phyloP scores from a whole-genome alignment of 2,329 filamentous ascomycete species.

The Curvularia spicifera region DNA sequence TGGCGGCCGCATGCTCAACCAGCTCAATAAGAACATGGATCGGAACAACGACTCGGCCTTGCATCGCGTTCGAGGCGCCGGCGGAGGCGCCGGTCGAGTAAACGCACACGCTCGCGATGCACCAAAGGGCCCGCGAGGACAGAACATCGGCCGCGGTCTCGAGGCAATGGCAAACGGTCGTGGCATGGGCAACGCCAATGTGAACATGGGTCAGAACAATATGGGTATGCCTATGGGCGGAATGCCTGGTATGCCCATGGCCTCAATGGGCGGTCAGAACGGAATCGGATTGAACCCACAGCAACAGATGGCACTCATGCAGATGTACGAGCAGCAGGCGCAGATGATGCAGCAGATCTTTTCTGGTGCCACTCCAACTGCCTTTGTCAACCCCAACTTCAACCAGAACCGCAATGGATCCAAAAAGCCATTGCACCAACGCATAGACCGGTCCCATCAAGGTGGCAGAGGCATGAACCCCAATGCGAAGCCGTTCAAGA shows the following conservation, averaged over 20 bases:
- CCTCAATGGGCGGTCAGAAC: conserved; percentile 47
- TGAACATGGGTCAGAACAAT: conserved; percentile 42
- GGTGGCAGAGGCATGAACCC: conserved; percentile 56
- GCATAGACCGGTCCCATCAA: conserved; percentile 58
- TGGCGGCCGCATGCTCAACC: conserved; percentile 78
- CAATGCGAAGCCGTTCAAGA: conserved; percentile 58
- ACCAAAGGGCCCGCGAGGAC: conserved; percentile 72
- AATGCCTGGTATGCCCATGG: conserved; percentile 44
- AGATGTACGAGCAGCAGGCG: conserved; percentile 84
- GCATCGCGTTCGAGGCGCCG: conserved; percentile 76
- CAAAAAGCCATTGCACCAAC: conserved; percentile 73
- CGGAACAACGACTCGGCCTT: conserved; percentile 75
- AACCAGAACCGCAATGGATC: conserved; percentile 51
- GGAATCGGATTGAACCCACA: conserved; percentile 65
- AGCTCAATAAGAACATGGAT: conserved; percentile 83
- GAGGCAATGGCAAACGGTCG: conserved; percentile 50
- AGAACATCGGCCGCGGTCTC: conserved; percentile 43
- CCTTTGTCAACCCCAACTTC: conserved; percentile 62
- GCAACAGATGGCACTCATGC: conserved; percentile 76
- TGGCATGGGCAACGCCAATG: conserved; percentile 44
- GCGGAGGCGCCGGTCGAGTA: conserved; percentile 78
- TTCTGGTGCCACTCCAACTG: conserved; percentile 52
- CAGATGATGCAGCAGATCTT: conserved; percentile 57
- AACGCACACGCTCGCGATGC: conserved; percentile 75
- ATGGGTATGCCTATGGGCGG: conserved; percentile 41